Conservation (phyloP, 441 rosid species). For the Pelargonium australe region DNA sequence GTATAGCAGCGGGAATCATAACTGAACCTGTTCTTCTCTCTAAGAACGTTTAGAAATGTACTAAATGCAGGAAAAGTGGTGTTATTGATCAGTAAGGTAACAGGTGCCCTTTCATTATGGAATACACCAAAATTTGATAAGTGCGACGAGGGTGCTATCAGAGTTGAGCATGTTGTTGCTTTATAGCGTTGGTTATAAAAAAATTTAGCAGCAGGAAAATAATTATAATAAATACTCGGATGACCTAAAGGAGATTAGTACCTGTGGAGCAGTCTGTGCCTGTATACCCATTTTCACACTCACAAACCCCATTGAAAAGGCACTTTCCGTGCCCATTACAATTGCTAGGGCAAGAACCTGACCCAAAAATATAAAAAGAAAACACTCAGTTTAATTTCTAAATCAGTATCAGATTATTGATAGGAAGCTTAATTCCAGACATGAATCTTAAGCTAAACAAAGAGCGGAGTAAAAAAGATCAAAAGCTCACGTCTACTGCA, state of each 20-base stretch:
- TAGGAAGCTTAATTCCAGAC: neutral
- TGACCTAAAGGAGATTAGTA: neutral
- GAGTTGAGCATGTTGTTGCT: too few species aligned
- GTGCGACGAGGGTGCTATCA: too few species aligned
- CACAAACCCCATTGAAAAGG: conserved; percentile 62
- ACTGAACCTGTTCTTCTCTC: too few species aligned
- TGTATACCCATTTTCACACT: conserved; percentile 42
- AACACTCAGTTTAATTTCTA: conserved; percentile 4
- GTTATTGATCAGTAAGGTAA: too few species aligned
- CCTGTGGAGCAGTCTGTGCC: conserved; percentile 5
- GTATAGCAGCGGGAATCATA: too few species aligned
- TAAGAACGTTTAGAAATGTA: too few species aligned
- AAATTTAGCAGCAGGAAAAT: neutral
- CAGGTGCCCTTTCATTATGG: too few species aligned
- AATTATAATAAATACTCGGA: neutral
- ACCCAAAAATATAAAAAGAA: neutral
- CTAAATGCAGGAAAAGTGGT: too few species aligned
- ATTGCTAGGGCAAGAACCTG: conserved; percentile 81
- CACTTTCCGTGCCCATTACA: conserved; percentile 79
- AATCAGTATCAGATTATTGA: neutral
- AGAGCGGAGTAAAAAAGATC: conserved; percentile 11
- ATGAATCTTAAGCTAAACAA: neutral
- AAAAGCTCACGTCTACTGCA: conserved; percentile 69
- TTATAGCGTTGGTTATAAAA: neutral
- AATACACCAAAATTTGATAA: too few species aligned